Evolutionary conservation across 1,284 basidiomycete genomes (phyloP).

Genomic region (Leccinum angustisporum): DNA sequence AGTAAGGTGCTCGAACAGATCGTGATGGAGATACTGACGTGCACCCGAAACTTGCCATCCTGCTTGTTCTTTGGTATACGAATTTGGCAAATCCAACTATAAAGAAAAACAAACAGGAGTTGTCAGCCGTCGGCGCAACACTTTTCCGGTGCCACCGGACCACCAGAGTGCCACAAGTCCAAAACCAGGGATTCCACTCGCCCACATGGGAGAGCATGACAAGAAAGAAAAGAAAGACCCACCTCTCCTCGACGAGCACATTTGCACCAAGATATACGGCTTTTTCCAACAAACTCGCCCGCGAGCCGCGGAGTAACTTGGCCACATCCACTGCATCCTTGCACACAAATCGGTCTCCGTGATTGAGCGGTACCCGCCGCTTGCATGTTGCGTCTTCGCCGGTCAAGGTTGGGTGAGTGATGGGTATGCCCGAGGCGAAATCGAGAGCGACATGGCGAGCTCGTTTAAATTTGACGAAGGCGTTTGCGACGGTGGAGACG

Average conservation of each 20-base stretch:
- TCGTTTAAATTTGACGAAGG: conserved; percentile 52
- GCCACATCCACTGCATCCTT: conserved; percentile 60
- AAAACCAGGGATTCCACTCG: not conserved
- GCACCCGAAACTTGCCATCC: conserved; percentile 56
- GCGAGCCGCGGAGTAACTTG: conserved; percentile 55
- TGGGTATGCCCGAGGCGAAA: conserved; percentile 52
- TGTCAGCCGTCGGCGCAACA: conserved; percentile 6
- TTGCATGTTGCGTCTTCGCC: conserved; percentile 37
- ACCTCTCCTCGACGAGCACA: conserved; percentile 69
- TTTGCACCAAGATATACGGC: conserved; percentile 56
- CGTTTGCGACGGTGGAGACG: conserved; percentile 46
- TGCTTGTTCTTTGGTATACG: conserved; percentile 49
- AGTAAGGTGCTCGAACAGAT: not conserved
- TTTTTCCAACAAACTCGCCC: conserved; percentile 51
- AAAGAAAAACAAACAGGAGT: not conserved
- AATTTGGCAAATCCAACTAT: conserved; percentile 65
- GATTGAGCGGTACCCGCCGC: conserved; percentile 44
- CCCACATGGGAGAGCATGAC: not conserved
- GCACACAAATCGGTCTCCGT: conserved; percentile 57
- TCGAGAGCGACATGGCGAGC: conserved; percentile 37
- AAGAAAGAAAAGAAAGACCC: conserved; percentile 30
- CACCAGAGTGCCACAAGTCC: not conserved
- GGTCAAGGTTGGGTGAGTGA: conserved; percentile 48
- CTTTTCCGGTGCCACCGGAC: not conserved
- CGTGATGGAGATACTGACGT: conserved; percentile 40